A percentile compares a stretch with the other conserved stretches of the same genome.
phyloP scores from a whole-genome alignment of 192 early-diverging fungal species.

The Lunasporangiospora selenospora region DNA sequence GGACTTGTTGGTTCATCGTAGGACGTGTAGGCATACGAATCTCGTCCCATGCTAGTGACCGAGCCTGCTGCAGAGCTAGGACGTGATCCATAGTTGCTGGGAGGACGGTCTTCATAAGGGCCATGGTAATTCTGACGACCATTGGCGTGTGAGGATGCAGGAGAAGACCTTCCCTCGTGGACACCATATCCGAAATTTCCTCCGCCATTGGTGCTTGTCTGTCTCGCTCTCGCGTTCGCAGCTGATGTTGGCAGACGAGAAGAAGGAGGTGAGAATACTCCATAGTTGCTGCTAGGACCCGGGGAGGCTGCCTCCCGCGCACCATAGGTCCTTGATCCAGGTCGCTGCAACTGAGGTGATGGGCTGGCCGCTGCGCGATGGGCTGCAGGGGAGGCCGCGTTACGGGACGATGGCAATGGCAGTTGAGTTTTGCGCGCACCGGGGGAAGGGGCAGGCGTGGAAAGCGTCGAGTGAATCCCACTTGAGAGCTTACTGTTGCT shows the following conservation, averaged over 20 bases:
- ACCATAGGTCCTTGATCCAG: slow-evolving; percentile 13
- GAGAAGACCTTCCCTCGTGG: slow-evolving; percentile 23
- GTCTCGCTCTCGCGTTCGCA: slow-evolving; percentile 27
- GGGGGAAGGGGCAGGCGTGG: neutral
- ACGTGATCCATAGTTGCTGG: slow-evolving; percentile 11
- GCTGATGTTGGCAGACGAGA: slow-evolving; percentile 12
- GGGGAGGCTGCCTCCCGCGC: slow-evolving; percentile 26
- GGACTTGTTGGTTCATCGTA: slow-evolving; percentile 36
- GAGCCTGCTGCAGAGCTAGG: slow-evolving; percentile 31
- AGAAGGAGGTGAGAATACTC: neutral
- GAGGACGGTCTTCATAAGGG: slow-evolving; percentile 11
- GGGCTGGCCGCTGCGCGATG: slow-evolving; percentile 11
- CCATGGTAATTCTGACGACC: slow-evolving; percentile 11
- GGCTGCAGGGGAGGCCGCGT: slow-evolving; percentile 7
- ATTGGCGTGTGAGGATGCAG: slow-evolving; percentile 5
- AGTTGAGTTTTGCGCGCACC: slow-evolving; percentile 22
- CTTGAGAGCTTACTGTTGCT: slow-evolving; percentile 40
- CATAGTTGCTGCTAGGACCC: slow-evolving; percentile 24
- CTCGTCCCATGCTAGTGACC: slow-evolving; percentile 10
- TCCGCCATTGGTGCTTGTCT: slow-evolving; percentile 21
- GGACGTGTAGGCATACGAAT: slow-evolving; percentile 16
- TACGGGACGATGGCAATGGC: slow-evolving; percentile 26
- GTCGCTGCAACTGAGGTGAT: slow-evolving; percentile 27
- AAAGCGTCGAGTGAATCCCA: slow-evolving; percentile 17
- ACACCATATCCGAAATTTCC: slow-evolving; percentile 8